Percentiles rank a stretch among this genome's conserved stretches.
phyloP scores from a whole-genome alignment of 495 filamentous ascomycete genomes.

The Xylaria bambusicola region DNA sequence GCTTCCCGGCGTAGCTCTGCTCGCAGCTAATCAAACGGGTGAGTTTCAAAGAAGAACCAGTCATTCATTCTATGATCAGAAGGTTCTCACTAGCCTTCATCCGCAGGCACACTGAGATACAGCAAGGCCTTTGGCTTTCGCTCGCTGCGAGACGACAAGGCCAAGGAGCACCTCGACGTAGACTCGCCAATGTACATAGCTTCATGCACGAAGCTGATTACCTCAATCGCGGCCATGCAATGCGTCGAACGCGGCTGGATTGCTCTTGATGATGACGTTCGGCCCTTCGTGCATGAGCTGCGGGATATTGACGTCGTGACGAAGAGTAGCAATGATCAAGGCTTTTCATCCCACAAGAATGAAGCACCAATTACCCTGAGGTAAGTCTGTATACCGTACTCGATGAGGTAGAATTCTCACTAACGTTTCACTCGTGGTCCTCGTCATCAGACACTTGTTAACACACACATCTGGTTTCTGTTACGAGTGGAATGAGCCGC shows the following conservation, averaged over 20 bases:
- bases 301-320: slow-evolving; percentile 24
- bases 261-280: slow-evolving; percentile 28
- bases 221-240: slow-evolving; percentile 26
- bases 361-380: slow-evolving; percentile 26
- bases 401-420: neutral
- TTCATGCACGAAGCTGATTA: slow-evolving; percentile 35
- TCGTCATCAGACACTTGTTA: slow-evolving; percentile 22
- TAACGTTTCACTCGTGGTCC: neutral
- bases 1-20: too few relatives aligned
- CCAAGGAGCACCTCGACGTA: too few relatives aligned
- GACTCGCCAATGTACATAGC: slow-evolving; percentile 16
- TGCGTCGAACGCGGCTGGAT: slow-evolving; percentile 27
- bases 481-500: too few relatives aligned
- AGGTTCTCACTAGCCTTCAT: too few relatives aligned
- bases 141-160: too few relatives aligned
- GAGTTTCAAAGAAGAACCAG: too few relatives aligned
- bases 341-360: slow-evolving; percentile 26
- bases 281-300: slow-evolving; percentile 28
- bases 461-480: slow-evolving; percentile 35
- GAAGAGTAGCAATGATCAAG: too few relatives aligned
- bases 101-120: too few relatives aligned
- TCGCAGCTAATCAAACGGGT: too few relatives aligned
- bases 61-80: too few relatives aligned
- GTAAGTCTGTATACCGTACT: neutral
- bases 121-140: too few relatives aligned